These are phyloP conservation scores for Sclerotinia borealis DNA, from an alignment of 2,329 filamentous ascomycete genomes.

Conservation along the genomic window DNA sequence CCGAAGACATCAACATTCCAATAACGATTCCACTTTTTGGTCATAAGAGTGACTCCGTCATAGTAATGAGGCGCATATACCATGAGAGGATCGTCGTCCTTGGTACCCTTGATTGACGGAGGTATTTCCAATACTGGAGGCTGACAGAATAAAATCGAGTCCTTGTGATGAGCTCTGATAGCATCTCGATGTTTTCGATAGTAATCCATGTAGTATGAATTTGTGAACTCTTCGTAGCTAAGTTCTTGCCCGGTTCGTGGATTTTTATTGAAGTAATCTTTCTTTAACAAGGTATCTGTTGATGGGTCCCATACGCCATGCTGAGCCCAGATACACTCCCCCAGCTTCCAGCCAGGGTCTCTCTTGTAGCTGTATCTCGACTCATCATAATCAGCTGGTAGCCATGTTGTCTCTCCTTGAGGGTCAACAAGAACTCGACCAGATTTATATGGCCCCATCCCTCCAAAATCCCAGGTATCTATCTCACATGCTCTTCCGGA, in stretches of 20 bases:
- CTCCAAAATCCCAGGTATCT: conserved; percentile 88
- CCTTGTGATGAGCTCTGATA: conserved; percentile 69
- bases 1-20: conserved; percentile 98
- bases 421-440: conserved; percentile 81
- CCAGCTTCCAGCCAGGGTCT: conserved; percentile 81
- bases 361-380: conserved; percentile 84
- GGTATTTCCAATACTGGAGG: conserved; percentile 89
- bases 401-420: conserved; percentile 77
- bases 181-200: conserved; percentile 71
- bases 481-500: conserved; percentile 86
- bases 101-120: conserved; percentile 77
- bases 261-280: conserved; percentile 81
- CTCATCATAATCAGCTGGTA: conserved; percentile 78
- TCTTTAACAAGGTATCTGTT: conserved; percentile 69
- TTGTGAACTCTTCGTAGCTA: conserved; percentile 81
- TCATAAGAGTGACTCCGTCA: conserved; percentile 93
- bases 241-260: conserved; percentile 67
- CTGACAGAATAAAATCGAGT: conserved; percentile 84
- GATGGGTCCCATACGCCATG: conserved; percentile 89
- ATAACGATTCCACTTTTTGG: conserved; percentile 95
- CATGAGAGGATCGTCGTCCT: conserved; percentile 83
- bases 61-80: conserved; percentile 95
- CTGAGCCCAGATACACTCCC: conserved; percentile 95
- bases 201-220: conserved; percentile 84
- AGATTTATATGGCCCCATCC: conserved; percentile 85